Evolutionary conservation across 2,329 filamentous ascomycete species (phyloP).

Genomic region (Gaeumannomyces tritici): DNA sequence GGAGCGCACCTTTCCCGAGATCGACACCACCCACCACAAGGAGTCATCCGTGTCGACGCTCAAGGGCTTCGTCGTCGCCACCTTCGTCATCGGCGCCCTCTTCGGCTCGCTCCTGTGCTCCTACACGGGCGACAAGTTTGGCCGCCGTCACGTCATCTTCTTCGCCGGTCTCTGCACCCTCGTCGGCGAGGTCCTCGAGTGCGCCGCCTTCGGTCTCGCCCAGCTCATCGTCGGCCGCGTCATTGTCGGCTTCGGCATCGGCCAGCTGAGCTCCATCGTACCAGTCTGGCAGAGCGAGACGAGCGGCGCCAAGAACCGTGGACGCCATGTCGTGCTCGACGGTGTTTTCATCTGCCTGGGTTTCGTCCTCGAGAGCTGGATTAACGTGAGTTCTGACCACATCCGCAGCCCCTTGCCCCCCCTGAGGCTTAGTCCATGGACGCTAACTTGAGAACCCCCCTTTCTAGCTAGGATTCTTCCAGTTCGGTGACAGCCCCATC

Average conservation of each 20-base stretch:
- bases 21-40: conserved; percentile 33
- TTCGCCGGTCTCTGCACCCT: conserved; percentile 36
- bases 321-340: conserved; percentile 14
- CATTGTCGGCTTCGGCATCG: conserved; percentile 36
- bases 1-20: conserved; percentile 34
- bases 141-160: conserved; percentile 39
- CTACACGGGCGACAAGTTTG: conserved; percentile 34
- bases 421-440: too few relatives aligned
- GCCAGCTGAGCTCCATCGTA: conserved; percentile 36
- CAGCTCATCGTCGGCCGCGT: conserved; percentile 42
- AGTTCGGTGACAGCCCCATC: conserved; percentile 5
- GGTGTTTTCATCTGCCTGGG: conserved; percentile 10
- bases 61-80: conserved; percentile 14
- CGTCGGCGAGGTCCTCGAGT: conserved; percentile 36
- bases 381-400: conserved; percentile 5
- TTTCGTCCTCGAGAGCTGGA: conserved; percentile 9
- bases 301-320: conserved; percentile 11
- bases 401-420: neutral
- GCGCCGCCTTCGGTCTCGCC: conserved; percentile 31
- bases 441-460: neutral
- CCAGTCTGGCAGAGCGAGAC: conserved; percentile 16
- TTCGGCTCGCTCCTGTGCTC: conserved; percentile 12
- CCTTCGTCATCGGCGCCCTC: conserved; percentile 13
- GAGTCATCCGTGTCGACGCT: conserved; percentile 26
- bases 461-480: conserved; percentile 6